These are phyloP conservation scores for Puccinia horiana DNA, from an alignment of 1,284 basidiomycete species.

Conservation along the genomic window DNA sequence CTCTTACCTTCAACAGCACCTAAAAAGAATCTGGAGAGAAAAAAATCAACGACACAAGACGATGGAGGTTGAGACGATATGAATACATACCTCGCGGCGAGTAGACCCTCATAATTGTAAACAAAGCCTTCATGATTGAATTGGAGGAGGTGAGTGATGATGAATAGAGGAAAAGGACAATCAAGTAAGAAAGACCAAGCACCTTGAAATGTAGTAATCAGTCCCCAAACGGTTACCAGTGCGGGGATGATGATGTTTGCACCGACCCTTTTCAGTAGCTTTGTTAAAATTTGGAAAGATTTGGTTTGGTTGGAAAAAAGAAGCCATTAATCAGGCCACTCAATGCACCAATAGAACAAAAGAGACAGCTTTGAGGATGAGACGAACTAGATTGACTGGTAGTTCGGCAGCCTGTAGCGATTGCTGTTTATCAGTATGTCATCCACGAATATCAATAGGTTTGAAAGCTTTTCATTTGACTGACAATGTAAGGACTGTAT, in stretches of 20 bases:
- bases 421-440: not conserved
- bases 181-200: not conserved
- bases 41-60: not conserved
- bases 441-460: not conserved
- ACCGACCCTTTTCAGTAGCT: conserved; percentile 39
- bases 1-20: conserved; percentile 47
- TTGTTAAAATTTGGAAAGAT: not conserved
- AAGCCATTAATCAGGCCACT: not conserved
- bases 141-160: not conserved
- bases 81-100: conserved; percentile 16
- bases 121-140: conserved; percentile 29
- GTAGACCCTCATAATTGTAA: conserved; percentile 31
- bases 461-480: not conserved
- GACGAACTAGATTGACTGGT: conserved; percentile 35
- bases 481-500: conserved; percentile 42
- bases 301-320: not conserved
- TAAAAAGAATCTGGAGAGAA: conserved; percentile 35
- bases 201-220: conserved; percentile 47
- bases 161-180: not conserved
- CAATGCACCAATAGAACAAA: not conserved
- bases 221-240: conserved; percentile 36
- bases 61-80: not conserved
- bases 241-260: conserved; percentile 36
- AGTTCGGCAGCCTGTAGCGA: conserved; percentile 35
- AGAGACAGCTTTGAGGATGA: not conserved